Evolutionary conservation across 1,284 basidiomycete genomes (phyloP), one percentile per base, ranked within the genome.

Genomic region (Austropuccinia psidii): DNA sequence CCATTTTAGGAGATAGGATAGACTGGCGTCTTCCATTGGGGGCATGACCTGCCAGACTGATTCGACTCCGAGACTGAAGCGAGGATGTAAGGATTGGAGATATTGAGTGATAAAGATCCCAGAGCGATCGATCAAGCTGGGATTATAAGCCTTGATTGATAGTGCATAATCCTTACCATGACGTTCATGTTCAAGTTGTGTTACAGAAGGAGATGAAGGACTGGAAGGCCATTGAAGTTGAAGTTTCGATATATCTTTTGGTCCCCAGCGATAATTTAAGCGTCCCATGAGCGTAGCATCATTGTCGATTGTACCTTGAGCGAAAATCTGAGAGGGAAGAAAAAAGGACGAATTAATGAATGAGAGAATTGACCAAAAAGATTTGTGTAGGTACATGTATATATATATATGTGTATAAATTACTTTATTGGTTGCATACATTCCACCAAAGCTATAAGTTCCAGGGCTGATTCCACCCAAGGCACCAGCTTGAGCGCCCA

Each of bases 81-180:
- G 90, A 82, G 91, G 90, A 43, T 93, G 90, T 79, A 99, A 78
- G n/a, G 95, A 97, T 82, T 98, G 96, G 74, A 98, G 86, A 83
- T 95, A 92, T 79, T 88, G 93, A 78, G 89, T 91, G 74, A 97
- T 87, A 83, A 92, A 98, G 80, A 97, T 91, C 75, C 96, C 96
- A n/a, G 91, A 91, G 15, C 79, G 58, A 82, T 98, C 93, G 68
- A 87, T 84, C 15, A 90, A 89, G 73, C 88, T 93, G 11, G 94
- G 94, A 84, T 99, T 98, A 80, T 96, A 86, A 24, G 90, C 88
- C 82, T 98, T 98, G 78, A 88, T 79, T 82, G 94, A 95, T 73
- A 94, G 78, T 73, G 87, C 88, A 83, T 90, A 97, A 83, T 98
- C 96, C 73, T 84, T 84, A 57, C 94, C 95, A 78, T 88, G 86